Evolutionary conservation across 208 protist genomes (phyloP).

Genomic region (Trypanosoma mega): DNA sequence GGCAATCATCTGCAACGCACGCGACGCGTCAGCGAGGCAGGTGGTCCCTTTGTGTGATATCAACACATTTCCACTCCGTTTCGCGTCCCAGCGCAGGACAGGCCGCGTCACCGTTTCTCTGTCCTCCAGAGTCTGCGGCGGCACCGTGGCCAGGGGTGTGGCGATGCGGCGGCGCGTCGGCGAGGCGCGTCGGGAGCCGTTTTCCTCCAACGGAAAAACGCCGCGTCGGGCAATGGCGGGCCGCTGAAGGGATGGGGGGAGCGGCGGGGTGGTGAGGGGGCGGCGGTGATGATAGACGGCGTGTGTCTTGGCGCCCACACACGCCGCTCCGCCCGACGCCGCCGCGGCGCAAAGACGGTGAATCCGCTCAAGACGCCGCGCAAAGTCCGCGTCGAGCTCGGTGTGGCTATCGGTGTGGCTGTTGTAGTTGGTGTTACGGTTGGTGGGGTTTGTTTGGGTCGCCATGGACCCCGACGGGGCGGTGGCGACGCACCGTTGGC

Average conservation of each 20-base stretch:
- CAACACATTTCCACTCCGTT: slow-evolving; percentile 60
- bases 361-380: background rate
- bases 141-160: background rate
- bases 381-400: no score
- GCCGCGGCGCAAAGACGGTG: background rate
- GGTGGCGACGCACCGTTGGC: slow-evolving; percentile 14
- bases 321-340: no score
- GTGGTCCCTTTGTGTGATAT: slow-evolving; percentile 43
- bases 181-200: no score
- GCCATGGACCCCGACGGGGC: no score
- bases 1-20: slow-evolving; percentile 35
- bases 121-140: background rate
- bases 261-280: background rate
- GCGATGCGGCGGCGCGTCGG: background rate
- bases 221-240: no score
- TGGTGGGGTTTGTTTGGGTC: no score
- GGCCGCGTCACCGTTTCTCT: background rate
- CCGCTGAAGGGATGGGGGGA: no score
- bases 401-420: no score
- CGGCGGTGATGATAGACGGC: slow-evolving; percentile 1
- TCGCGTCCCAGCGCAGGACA: slow-evolving; percentile 43
- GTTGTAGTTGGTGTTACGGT: no score
- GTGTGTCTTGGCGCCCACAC: no score
- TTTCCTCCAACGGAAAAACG: no score
- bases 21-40: slow-evolving; percentile 46